phyloP scores from a whole-genome alignment of 345 rosid species.

The Capsella bursapastoris region DNA sequence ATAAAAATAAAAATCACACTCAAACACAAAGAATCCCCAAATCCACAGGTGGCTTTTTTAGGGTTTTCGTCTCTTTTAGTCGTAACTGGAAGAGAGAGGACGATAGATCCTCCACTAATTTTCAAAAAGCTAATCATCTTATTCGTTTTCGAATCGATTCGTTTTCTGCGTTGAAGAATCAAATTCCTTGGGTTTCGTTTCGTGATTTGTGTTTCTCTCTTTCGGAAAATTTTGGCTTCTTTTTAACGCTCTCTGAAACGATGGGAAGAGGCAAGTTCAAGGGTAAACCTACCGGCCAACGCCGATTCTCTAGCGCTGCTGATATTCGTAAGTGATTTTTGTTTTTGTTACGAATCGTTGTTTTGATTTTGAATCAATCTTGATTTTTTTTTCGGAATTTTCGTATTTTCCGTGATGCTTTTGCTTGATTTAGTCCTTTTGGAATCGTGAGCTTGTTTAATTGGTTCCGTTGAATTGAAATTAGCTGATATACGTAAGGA shows the following conservation, averaged over 20 bases:
- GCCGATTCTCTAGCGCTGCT: conserved; percentile 73
- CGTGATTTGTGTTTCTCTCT: conserved; percentile 1
- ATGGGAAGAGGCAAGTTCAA: conserved; percentile 83
- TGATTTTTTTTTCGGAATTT: not conserved
- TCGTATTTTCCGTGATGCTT: not conserved
- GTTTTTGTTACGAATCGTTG: not conserved
- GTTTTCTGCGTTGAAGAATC: not conserved
- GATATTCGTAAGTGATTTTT: conserved; percentile 53
- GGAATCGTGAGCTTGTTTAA: conserved; percentile 1
- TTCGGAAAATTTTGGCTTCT: conserved; percentile 3
- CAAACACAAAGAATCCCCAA: conserved; percentile 32
- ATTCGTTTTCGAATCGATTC: conserved; percentile 31
- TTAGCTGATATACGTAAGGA: not conserved
- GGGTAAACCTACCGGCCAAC: conserved; percentile 80
- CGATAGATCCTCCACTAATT: conserved; percentile 45
- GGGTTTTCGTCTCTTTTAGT: conserved; percentile 40
- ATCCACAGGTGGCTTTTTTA: conserved; percentile 31
- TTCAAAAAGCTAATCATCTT: not conserved
- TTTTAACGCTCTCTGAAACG: not conserved
- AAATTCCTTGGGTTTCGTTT: not conserved
- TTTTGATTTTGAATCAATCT: conserved; percentile 2
- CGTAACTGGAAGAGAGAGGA: conserved; percentile 36
- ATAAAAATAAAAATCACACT: not conserved
- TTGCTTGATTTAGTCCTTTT: not conserved
- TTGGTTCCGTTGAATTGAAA: not conserved